Base-by-base conservation (phyloP, 805 yeast genomes). In the Kodamaea laetipori region DNA sequence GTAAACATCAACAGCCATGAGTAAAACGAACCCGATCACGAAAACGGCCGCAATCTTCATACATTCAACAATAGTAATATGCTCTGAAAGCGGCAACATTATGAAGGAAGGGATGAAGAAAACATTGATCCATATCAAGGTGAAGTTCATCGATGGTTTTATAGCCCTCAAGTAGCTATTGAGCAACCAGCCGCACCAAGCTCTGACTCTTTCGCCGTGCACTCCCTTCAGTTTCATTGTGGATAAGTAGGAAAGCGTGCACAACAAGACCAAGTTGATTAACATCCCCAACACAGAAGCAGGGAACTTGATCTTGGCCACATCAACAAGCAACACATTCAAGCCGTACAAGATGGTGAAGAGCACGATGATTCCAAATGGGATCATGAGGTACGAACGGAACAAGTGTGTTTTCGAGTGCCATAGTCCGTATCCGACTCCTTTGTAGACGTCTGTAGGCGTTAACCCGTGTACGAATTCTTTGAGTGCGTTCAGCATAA, bases 81-180 rank as follows among this genome's bases (percentile, higher is more conserved):
- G 76, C n/a, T 77, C 74, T 9, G 87, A 76, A 41, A 85, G 69
- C 0, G 92, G 92, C 25, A 86, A 70, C 0, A 82, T 76, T 27
- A 86, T 78, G 56, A 86, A 86, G 0, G 90, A 81, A 1, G 94
- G 92, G 0, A 87, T 80, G 69, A 86, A 86, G 56, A 82, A 84
- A 4, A 84, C 74, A 57, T 83, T 84, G 63, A 86, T 86, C 92
- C 94, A 86, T 43, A 84, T 72, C 39, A 86, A 68, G 1, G 84
- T 71, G 58, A 84, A 83, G 48, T 84, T 84, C 66, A 77, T 76
- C 11, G 88, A 78, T n/a, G 84, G 76, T 38, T 82, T 80, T 38
- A 82, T 62, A 9, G 70, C 25, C 32, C 48, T 51, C 30, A 71
- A 53, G 43, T 71, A 70, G 38, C 58, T 50, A 11, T 60, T 58